Evolutionary conservation across 495 filamentous ascomycete genomes (phyloP).

Genomic region (Aspergillus funiculosus): DNA sequence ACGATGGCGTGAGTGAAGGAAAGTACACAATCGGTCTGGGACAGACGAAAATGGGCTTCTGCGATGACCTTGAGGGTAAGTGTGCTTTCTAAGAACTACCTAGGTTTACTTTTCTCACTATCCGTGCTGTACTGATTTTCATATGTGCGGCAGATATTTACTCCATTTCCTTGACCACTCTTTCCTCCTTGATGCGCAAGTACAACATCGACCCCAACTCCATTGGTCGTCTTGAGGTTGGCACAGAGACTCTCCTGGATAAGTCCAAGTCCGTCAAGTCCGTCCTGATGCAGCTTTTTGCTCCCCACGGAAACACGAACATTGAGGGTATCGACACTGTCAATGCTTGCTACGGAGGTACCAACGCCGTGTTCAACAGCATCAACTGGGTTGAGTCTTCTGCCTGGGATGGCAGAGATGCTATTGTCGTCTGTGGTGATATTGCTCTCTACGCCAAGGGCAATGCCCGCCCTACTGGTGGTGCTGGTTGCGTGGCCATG

Average conservation of each 20-base stretch:
- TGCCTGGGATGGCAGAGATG: slow-evolving; percentile 93
- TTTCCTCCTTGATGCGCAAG: slow-evolving; percentile 83
- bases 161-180: slow-evolving; percentile 84
- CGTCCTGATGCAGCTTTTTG: slow-evolving; percentile 97
- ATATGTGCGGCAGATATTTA: slow-evolving; percentile 72
- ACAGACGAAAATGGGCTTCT: slow-evolving; percentile 99
- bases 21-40: slow-evolving; percentile 99
- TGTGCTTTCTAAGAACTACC: slow-evolving; percentile 11
- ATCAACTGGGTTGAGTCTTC: slow-evolving; percentile 99
- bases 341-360: slow-evolving; percentile 98
- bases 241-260: slow-evolving; percentile 96
- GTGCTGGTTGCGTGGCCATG: slow-evolving; percentile 91
- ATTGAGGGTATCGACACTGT: slow-evolving; percentile 94
- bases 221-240: slow-evolving; percentile 92
- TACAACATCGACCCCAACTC: slow-evolving; percentile 87
- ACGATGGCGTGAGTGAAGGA: slow-evolving; percentile 88
- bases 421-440: slow-evolving; percentile 89
- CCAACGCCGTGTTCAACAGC: slow-evolving; percentile 94
- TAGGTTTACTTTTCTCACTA: background rate
- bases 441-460: slow-evolving; percentile 98
- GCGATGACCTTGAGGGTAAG: slow-evolving; percentile 95
- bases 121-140: background rate
- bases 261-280: slow-evolving; percentile 99
- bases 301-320: slow-evolving; percentile 77
- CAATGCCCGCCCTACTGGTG: slow-evolving; percentile 88